phyloP scores from a whole-genome alignment of 495 filamentous ascomycete species.

The Aspergillus homomorphus region DNA sequence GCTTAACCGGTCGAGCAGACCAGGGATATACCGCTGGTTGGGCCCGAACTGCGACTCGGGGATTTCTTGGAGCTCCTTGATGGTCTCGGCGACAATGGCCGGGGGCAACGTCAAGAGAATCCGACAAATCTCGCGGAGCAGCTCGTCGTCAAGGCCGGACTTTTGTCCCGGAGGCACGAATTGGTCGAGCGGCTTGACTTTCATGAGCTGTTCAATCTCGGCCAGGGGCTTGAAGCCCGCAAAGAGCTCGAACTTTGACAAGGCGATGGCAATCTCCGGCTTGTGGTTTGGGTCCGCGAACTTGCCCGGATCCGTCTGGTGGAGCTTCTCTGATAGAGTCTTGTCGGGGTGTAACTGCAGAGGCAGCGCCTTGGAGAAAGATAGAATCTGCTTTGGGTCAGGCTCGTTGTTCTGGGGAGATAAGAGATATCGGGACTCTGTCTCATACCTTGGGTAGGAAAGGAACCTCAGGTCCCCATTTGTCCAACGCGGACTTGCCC shows the following conservation, averaged over 20 bases:
- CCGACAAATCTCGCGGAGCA: slow-evolving; percentile 57
- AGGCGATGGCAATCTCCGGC: slow-evolving; percentile 75
- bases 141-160: slow-evolving; percentile 56
- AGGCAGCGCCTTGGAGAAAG: slow-evolving; percentile 73
- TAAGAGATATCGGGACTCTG: not conserved
- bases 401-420: not conserved
- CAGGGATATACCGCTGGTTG: slow-evolving; percentile 53
- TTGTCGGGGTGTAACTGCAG: slow-evolving; percentile 80
- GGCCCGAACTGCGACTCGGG: slow-evolving; percentile 49
- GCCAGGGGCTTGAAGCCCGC: slow-evolving; percentile 67
- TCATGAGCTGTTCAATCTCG: slow-evolving; percentile 59
- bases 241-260: slow-evolving; percentile 77
- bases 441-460: slow-evolving; percentile 65
- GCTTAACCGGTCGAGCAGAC: slow-evolving; percentile 60
- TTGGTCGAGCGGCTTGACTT: slow-evolving; percentile 47
- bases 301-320: slow-evolving; percentile 58
- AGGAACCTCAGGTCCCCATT: slow-evolving; percentile 64
- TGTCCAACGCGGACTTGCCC: slow-evolving; percentile 59
- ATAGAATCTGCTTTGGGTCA: slow-evolving; percentile 54
- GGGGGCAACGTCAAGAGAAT: slow-evolving; percentile 54
- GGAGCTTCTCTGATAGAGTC: slow-evolving; percentile 58
- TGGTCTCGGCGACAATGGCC: slow-evolving; percentile 46
- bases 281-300: slow-evolving; percentile 78
- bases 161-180: slow-evolving; percentile 49
- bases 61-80: slow-evolving; percentile 47